A percentile compares a stretch with the other conserved stretches of the same genome.
Conservation (phyloP, 768 basidiomycete genomes). For the Trametes gibbosa region DNA sequence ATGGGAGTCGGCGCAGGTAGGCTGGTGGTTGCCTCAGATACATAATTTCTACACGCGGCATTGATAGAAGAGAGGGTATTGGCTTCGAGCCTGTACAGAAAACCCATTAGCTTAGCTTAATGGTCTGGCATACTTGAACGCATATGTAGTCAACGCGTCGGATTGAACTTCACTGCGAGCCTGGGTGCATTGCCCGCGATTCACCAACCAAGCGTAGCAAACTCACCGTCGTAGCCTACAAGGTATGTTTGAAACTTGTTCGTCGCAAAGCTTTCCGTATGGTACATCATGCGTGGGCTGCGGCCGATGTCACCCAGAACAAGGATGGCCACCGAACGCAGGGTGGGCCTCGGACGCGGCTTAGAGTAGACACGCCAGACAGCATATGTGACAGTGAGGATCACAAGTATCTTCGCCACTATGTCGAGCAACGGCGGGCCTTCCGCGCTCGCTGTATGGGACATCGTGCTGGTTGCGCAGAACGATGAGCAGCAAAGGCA, state of each 20-base stretch:
- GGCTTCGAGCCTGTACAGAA: constrained; percentile 64
- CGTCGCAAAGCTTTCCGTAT: constrained; percentile 88
- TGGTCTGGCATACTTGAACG: too few relatives aligned
- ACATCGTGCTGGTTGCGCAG: constrained; percentile 13
- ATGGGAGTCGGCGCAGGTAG: constrained; percentile 53
- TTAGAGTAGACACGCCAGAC: constrained; percentile 8
- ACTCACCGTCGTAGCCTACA: constrained; percentile 82
- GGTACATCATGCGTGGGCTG: constrained; percentile 98
- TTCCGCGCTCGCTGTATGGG: constrained; percentile 2
- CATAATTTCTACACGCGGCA: constrained; percentile 60
- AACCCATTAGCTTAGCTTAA: too few relatives aligned
- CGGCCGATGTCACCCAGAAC: constrained; percentile 96
- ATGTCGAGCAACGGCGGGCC: background rate
- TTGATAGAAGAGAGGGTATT: constrained; percentile 65
- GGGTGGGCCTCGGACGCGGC: constrained; percentile 24
- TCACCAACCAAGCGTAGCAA: too few relatives aligned
- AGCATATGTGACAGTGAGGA: background rate
- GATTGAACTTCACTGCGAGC: too few relatives aligned
- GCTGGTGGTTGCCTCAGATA: constrained; percentile 67
- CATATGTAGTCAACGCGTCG: too few relatives aligned
- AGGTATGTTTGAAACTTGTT: constrained; percentile 75
- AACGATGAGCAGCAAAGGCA: background rate
- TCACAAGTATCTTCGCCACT: background rate
- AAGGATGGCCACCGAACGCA: constrained; percentile 80
- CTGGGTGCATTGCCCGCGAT: too few relatives aligned